Evolutionary conservation across 352 stramenopile species (phyloP), one percentile per base, ranked within the genome.

Genomic region (Plasmopara muralis): DNA sequence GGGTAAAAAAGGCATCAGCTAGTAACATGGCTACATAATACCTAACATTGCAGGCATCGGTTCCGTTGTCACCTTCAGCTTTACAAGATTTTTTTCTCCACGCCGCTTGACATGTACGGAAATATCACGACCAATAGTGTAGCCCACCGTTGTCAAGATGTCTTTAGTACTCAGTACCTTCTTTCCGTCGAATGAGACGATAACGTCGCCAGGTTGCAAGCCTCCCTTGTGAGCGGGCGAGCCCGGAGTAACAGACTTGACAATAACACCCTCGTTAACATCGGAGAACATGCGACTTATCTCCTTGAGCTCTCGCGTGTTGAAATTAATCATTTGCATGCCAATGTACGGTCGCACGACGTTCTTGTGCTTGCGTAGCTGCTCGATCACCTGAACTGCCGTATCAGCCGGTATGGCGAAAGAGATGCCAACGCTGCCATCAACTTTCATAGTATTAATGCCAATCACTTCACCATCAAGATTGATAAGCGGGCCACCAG

Each of bases 361-460:
- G 40, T 89, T 90, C 47, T 87, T 89, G 60, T 91, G 75, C 52
- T 88, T 77, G 37, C 85, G 70, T 45, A 97, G 65, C 60, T 97
- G 87, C 16, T 86, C 66, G 53, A 97, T 95, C 42, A 97, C 84
- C 53, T 95, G 74, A 9, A 63, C 60, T 30, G 89, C 90, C 31
- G 72, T 96, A 62, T 97, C 90, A 12, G 95, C 94, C 25, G 91
- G 91, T 34, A 97, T 97, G 16, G 91, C 91, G 44, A 97, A 97
- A 30, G 83, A 89, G 42, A 97, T 96, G 9, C 90, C 90, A 25
- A 86, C 86, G 47, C 75, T 87, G 14, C 82, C 79, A 51, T 86
- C 75, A n/a, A 96, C 80, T 62, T 97, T 97, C 77, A 97, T 95
- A 7, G 86, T 95, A 68, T 97, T 97, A 62, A 97, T 97, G 33